phyloP scores from a whole-genome alignment of 2,329 filamentous ascomycete species.

The Aureobasidium sp. region DNA sequence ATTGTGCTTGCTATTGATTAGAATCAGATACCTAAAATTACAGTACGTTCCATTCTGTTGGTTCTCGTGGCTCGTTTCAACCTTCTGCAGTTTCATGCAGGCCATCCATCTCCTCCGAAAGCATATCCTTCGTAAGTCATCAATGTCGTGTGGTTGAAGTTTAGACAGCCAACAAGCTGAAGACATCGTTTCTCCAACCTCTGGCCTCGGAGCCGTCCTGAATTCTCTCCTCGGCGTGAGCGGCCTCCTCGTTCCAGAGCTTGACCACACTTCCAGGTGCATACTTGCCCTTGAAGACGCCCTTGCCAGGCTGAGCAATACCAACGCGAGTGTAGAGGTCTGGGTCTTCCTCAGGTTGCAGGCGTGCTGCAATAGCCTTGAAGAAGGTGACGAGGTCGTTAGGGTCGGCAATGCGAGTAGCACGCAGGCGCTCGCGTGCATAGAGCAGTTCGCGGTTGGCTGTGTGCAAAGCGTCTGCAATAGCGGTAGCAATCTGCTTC shows the following conservation, averaged over 20 bases:
- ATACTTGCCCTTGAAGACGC: conserved; percentile 76
- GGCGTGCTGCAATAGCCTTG: conserved; percentile 69
- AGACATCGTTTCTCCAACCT: conserved; percentile 83
- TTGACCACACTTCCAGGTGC: conserved; percentile 83
- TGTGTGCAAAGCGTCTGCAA: conserved; percentile 62
- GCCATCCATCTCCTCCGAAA: background rate
- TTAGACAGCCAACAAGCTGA: conserved; percentile 41
- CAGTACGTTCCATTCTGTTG: background rate
- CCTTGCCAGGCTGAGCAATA: conserved; percentile 52
- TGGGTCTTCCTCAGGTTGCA: conserved; percentile 65
- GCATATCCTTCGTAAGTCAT: conserved; percentile 6
- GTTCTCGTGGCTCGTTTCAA: background rate
- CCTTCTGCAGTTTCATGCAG: background rate
- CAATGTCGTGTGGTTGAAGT: background rate
- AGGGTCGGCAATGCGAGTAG: conserved; percentile 75
- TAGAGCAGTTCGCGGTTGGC: conserved; percentile 82
- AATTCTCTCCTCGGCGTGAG: conserved; percentile 62
- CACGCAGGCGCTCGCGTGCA: conserved; percentile 77
- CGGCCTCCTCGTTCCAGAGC: conserved; percentile 78
- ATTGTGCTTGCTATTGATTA: background rate
- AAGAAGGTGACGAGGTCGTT: conserved; percentile 75
- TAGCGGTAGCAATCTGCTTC: conserved; percentile 63
- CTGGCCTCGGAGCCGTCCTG: conserved; percentile 60
- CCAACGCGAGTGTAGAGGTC: conserved; percentile 71
- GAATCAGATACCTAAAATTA: background rate